Evolutionary conservation across 73 alveolate genomes (phyloP), one percentile per base, ranked within the genome.

Genomic region (Symbiodinium pilosum): DNA sequence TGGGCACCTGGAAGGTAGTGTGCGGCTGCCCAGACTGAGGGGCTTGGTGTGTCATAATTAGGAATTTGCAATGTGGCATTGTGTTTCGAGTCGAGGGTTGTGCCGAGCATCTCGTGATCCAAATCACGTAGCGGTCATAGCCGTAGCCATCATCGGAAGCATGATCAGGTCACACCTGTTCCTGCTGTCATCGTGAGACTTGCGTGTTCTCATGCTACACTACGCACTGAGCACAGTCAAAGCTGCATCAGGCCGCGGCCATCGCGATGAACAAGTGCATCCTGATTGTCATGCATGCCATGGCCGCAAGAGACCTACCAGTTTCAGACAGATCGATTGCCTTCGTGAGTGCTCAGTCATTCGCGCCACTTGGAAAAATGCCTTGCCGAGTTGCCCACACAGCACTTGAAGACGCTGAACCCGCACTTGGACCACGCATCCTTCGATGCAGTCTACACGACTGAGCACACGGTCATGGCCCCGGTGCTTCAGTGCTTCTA

Each of bases 351-450:
- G n/a, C n/a, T n/a, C n/a, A n/a, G n/a, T n/a, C n/a, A n/a, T n/a
- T n/a, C n/a, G n/a, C n/a, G n/a, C n/a, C n/a, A n/a, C n/a, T n/a
- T n/a, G n/a, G n/a, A n/a, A n/a, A n/a, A n/a, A n/a, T n/a, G n/a
- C n/a, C 36, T 28, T 9, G 97, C 97, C 84, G 18, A 91, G 97
- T 91, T 91, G 81, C 97, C 97, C 26, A 93, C 98, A 36, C 93
- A 77, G 93, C 98, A 93, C 68, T 84, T 93, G 93, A 73, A 81
- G 93, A 51, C 84, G 83, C 92, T 93, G 85, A 93, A 93, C 52
- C 93, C 98, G 84, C 98, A 93, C 92, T 81, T 93, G 98, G 98
- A 93, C 85, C 98, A 93, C 38, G 98, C 98, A 39, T 92, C 98
- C 36, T 93, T 93, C 68, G 98, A 93, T 52, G 98, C 98, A 2